Evolutionary conservation across 2,329 filamentous ascomycete genomes (phyloP), one percentile per base, ranked within the genome.

Genomic region (Sclerotinia trifoliorum): DNA sequence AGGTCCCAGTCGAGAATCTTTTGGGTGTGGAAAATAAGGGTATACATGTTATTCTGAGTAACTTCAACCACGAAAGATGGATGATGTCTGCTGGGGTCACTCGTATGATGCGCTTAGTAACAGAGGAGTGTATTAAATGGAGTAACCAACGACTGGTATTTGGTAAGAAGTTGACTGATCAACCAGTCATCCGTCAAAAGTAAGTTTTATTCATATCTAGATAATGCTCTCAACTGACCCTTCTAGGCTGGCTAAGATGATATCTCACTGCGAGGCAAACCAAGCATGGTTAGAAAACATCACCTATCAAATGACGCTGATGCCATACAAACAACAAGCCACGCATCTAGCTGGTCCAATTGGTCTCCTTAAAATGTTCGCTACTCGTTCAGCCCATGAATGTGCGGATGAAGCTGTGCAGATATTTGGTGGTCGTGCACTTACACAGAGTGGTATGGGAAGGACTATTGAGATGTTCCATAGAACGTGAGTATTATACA

Each of bases 81-180:
- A 89, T 85, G 80, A 92, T 94, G 90, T 82, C 83, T 19, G 55
- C 68, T 73, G 87, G 81, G 63, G 86, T 88, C 4, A 83, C 89
- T 69, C 88, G 90, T 63, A 83, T 85, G 79, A 87, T 84, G 66
- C 85, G 91, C 71, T 84, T 85, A 1, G 85, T 94, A 19, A 88
- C 92, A 17, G 92, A 96, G 78, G 92, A 96, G 77, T 94, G 88
- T 75, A 81, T 96, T 71, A 95, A 95, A 78, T 97, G 93, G 93
- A 84, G 88, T 44, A 92, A 95, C 81, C 93, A 96, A 80, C 88
- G 92, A 62, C 83, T 93, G 35, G 91, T 96, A 72, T 95, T 95
- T 77, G 87, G 87, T 77, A 94, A 94, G 83, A 88, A 88, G 39
- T 84, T 96, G 52, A 90, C 94, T 72, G 88, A 93, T 75, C 92